phyloP scores from a whole-genome alignment of 176 grass and related monocot genomes.

The Carex pumila region DNA sequence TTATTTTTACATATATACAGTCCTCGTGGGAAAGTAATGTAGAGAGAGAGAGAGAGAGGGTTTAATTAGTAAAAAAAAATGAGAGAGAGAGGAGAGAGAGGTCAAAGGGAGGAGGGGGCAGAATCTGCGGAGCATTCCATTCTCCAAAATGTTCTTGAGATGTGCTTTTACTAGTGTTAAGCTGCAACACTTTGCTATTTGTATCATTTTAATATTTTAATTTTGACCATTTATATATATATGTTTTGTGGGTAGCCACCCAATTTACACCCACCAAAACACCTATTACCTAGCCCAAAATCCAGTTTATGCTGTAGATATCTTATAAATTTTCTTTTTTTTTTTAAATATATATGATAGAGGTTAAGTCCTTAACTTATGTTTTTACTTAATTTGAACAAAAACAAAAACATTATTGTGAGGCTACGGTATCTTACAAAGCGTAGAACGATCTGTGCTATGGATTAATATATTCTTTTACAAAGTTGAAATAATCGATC shows the following conservation, averaged over 20 bases:
- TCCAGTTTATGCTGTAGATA: too few species aligned
- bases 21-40: background rate
- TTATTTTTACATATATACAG: background rate
- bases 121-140: constrained; percentile 92
- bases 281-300: background rate
- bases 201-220: background rate
- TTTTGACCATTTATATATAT: background rate
- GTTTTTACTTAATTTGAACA: too few species aligned
- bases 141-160: constrained; percentile 84
- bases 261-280: background rate
- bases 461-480: too few species aligned
- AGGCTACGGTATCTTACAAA: too few species aligned
- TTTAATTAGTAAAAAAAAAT: background rate
- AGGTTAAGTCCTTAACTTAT: too few species aligned
- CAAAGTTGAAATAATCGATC: too few species aligned
- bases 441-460: too few species aligned
- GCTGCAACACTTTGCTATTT: constrained; percentile 14
- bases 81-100: background rate
- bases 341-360: too few species aligned
- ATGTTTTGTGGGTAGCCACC: background rate
- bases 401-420: too few species aligned
- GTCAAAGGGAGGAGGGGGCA: constrained; percentile 38
- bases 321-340: too few species aligned
- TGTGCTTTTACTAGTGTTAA: constrained; percentile 34
- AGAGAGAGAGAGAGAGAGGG: background rate